These are phyloP conservation scores for Allantophomopsis cytisporea DNA, from an alignment of 2,329 filamentous ascomycete species.

Conservation along the genomic window DNA sequence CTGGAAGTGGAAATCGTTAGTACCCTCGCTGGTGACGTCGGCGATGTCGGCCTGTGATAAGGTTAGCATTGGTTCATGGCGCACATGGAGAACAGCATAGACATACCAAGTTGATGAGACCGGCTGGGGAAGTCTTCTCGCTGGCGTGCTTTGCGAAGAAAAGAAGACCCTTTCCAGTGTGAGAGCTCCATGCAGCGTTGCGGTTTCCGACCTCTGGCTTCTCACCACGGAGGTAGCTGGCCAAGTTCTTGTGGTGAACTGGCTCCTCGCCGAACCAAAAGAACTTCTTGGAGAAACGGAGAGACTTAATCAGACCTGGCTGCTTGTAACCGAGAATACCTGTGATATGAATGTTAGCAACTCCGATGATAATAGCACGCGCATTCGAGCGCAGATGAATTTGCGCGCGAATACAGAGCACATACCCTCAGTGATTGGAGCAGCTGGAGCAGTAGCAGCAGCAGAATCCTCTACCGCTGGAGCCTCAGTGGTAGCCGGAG, in stretches of 20 bases:
- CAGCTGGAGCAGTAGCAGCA: constrained; percentile 25
- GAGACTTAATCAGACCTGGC: constrained; percentile 66
- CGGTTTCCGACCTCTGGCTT: constrained; percentile 71
- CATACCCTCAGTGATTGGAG: constrained; percentile 23
- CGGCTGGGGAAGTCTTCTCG: constrained; percentile 69
- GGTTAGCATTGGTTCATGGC: constrained; percentile 14
- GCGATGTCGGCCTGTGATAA: constrained; percentile 35
- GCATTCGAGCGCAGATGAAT: constrained; percentile 19
- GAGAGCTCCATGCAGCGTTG: constrained; percentile 75
- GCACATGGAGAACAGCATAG: neutral
- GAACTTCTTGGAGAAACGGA: constrained; percentile 74
- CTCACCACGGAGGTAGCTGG: constrained; percentile 72
- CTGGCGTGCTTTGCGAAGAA: constrained; percentile 68
- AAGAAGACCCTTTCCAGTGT: constrained; percentile 90
- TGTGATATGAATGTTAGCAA: constrained; percentile 51
- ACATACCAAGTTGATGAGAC: constrained; percentile 76
- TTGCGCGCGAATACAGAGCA: constrained; percentile 22
- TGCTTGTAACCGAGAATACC: constrained; percentile 84
- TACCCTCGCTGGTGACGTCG: constrained; percentile 60
- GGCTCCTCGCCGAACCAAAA: constrained; percentile 75
- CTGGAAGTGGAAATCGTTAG: constrained; percentile 76
- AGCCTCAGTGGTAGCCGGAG: constrained; percentile 20
- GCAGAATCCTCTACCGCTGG: constrained; percentile 22
- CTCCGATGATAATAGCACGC: constrained; percentile 22
- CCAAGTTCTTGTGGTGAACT: constrained; percentile 60